These are phyloP conservation scores for Backusella circina DNA, from an alignment of 192 early-diverging fungal species.

Conservation along the genomic window DNA sequence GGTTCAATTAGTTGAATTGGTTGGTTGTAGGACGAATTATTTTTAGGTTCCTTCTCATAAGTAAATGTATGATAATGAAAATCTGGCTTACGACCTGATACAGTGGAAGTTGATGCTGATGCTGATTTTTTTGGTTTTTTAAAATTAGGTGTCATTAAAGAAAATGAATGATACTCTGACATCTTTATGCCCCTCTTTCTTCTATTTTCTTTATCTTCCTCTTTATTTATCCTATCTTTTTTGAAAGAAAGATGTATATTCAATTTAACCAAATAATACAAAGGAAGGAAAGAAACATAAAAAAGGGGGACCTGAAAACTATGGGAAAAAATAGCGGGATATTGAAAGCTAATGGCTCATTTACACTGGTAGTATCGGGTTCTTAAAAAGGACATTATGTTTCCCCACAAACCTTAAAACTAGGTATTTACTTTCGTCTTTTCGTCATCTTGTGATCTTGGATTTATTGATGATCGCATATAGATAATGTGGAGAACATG, in stretches of 20 bases:
- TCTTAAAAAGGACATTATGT: neutral
- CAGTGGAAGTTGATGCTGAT: neutral
- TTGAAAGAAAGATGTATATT: neutral
- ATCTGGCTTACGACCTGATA: neutral
- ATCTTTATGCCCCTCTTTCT: neutral
- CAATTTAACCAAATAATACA: neutral
- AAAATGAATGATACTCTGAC: slow-evolving; percentile 12
- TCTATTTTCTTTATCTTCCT: neutral
- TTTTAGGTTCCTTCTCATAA: neutral
- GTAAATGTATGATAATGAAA: neutral
- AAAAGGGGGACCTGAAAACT: slow-evolving; percentile 7
- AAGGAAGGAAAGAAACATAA: slow-evolving; percentile 3
- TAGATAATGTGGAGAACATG: neutral
- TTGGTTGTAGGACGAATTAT: neutral
- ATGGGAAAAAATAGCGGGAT: slow-evolving; percentile 12
- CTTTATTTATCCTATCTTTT: neutral
- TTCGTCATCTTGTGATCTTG: neutral
- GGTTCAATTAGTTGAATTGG: slow-evolving; percentile 2
- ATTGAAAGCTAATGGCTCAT: slow-evolving; percentile 4
- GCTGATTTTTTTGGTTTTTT: neutral
- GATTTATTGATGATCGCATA: neutral
- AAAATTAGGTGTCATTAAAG: neutral
- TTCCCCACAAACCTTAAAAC: slow-evolving; percentile 1
- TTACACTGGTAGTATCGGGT: neutral
- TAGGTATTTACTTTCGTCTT: neutral